Evolutionary conservation across 352 stramenopile genomes (phyloP), one percentile per base, ranked within the genome.

Genomic region (Phytophthora macrochlamydospora): DNA sequence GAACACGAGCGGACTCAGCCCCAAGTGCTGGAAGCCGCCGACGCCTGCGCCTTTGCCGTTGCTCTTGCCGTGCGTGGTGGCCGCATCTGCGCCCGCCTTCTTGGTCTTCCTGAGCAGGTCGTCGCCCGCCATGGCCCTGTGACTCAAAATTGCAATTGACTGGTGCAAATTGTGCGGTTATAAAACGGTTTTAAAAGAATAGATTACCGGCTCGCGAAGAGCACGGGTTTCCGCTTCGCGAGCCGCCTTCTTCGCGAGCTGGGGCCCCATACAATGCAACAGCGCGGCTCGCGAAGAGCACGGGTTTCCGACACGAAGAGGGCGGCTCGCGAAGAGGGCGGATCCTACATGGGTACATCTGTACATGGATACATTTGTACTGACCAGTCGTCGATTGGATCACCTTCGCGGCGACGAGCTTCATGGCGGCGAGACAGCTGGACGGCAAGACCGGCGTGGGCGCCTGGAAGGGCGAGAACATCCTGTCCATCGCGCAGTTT

Each of bases 1-100:
- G 59, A 96, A 94, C 50, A 96, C 78, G 4, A 63, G 51, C 31
- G 85, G 75, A 66, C 79, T 93, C n/a, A 96, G 75, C 6, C 89
- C 89, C 35, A 97, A 62, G 76, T 89, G 73, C 78, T 96, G 90
- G 71, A 97, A 96, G 30, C 89, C 90, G 45, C 85, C 86, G 30
- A 87, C 79, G 12, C 85, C 83, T 1, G 85, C 81, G 45, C 83
- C 83, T 67, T 92, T 93, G 59, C 84, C 84, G 60, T 91, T 93
- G 45, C 81, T 91, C 62, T 93, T 93, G 65, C 83, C 82, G 51
- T 93, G 83, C 12, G 69, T 87, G 32, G 85, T 83, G 40, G 60
- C 67, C 28, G 54, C 62, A 43, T 66, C 61, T 18, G 49, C 60
- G 32, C 55, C 60, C 52, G 82, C 81, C 66, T 81, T 83, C 63